A percentile compares a stretch with the other conserved stretches of the same genome.
Conservation (phyloP, 371 early-diverging fungal species). For the Capillidium heterosporum region DNA sequence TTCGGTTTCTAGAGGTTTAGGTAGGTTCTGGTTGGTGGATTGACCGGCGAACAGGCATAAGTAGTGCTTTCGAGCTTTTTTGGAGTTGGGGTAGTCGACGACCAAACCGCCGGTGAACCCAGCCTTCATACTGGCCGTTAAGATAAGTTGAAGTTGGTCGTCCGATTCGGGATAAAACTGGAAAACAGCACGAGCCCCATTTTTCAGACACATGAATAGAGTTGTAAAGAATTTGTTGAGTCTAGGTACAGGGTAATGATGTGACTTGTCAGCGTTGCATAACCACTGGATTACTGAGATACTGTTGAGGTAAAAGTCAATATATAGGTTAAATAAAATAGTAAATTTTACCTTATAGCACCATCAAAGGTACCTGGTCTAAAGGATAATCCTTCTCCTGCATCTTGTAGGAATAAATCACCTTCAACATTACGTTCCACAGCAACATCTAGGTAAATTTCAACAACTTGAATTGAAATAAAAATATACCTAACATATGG, state of each 20-base stretch:
- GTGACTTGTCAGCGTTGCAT: conserved; percentile 85
- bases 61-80: conserved; percentile 93
- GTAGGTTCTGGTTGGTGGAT: conserved; percentile 5
- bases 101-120: conserved; percentile 96
- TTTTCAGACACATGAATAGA: conserved; percentile 67
- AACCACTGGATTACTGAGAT: conserved; percentile 99
- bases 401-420: conserved; percentile 87
- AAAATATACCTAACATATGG: conserved; percentile 61
- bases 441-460: conserved; percentile 33
- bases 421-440: conserved; percentile 71
- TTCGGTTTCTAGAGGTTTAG: conserved; percentile 6
- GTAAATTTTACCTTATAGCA: conserved; percentile 48
- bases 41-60: conserved; percentile 87
- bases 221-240: conserved; percentile 85
- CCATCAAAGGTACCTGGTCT: conserved; percentile 97
- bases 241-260: conserved; percentile 67
- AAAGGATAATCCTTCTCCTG: conserved; percentile 89
- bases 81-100: conserved; percentile 92
- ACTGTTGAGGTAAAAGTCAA: conserved; percentile 17
- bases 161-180: conserved; percentile 98
- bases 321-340: background rate
- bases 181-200: conserved; percentile 89
- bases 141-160: conserved; percentile 85
- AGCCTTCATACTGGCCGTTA: conserved; percentile 65
- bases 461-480: background rate